phyloP scores from a whole-genome alignment of 2,329 filamentous ascomycete species.

The Curvularia verruculosa region DNA sequence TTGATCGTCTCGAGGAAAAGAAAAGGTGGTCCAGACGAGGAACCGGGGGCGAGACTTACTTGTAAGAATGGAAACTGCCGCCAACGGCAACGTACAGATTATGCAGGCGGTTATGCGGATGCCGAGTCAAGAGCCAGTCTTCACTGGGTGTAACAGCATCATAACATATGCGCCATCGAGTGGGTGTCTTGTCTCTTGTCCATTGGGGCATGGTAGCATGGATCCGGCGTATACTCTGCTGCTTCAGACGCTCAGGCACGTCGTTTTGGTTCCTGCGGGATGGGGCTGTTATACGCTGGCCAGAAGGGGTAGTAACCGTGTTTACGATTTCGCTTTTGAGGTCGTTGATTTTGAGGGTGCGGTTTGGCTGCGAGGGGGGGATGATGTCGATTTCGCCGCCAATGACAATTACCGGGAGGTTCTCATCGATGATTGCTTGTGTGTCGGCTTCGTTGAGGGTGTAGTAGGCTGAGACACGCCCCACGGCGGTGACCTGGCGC shows the following conservation, averaged over 20 bases:
- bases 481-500: conserved; percentile 63
- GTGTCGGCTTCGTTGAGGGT: conserved; percentile 58
- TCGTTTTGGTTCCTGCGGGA: conserved; percentile 54
- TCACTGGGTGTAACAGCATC: conserved; percentile 67
- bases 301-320: conserved; percentile 54
- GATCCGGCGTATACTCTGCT: conserved; percentile 48
- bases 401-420: conserved; percentile 61
- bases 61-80: conserved; percentile 68
- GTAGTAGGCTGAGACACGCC: conserved; percentile 65
- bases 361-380: conserved; percentile 55
- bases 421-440: conserved; percentile 52
- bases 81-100: conserved; percentile 67
- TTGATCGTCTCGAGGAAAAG: neutral
- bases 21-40: too few species aligned
- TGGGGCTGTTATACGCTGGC: conserved; percentile 61
- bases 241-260: conserved; percentile 50
- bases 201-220: conserved; percentile 42
- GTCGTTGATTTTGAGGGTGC: conserved; percentile 66
- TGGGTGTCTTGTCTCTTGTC: conserved; percentile 39
- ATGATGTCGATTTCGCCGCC: conserved; percentile 56
- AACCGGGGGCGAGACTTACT: conserved; percentile 38
- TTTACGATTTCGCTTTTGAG: conserved; percentile 63
- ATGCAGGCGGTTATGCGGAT: conserved; percentile 56
- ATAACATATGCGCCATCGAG: conserved; percentile 60
- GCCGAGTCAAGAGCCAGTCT: conserved; percentile 64